These are phyloP conservation scores for Chlorella sorokiniana DNA, from an alignment of 139 green algal species.

Conservation along the genomic window DNA sequence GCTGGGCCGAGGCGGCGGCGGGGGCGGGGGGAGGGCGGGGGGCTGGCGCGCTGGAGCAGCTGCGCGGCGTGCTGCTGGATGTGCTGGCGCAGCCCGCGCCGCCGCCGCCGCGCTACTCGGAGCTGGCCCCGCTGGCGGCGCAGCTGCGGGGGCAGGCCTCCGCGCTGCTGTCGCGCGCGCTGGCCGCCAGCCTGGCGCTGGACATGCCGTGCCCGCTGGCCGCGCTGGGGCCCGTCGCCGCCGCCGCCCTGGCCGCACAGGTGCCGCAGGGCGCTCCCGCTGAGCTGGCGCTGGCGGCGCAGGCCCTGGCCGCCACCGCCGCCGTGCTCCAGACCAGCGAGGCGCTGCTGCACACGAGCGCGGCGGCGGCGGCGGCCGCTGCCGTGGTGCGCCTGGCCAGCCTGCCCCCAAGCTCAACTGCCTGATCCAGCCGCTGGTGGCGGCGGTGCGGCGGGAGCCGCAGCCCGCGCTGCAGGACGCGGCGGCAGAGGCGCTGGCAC, in stretches of 20 bases:
- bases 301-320: slow-evolving; percentile 14
- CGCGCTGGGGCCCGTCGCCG: not conserved
- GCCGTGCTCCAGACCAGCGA: slow-evolving; percentile 44
- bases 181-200: not conserved
- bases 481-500: slow-evolving; percentile 70
- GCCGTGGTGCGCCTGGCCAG: slow-evolving; percentile 56
- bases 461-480: slow-evolving; percentile 63
- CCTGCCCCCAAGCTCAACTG: slow-evolving; percentile 91
- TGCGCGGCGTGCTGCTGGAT: slow-evolving; percentile 25
- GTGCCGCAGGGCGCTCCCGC: slow-evolving; percentile 2
- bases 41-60: slow-evolving; percentile 11
- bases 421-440: slow-evolving; percentile 94
- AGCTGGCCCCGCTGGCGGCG: slow-evolving; percentile 53
- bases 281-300: slow-evolving; percentile 14
- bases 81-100: slow-evolving; percentile 14
- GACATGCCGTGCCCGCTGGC: slow-evolving; percentile 4
- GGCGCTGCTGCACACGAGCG: slow-evolving; percentile 57
- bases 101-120: slow-evolving; percentile 49
- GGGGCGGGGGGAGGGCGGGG: not conserved
- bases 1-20: slow-evolving; percentile 47
- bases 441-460: slow-evolving; percentile 71
- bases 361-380: slow-evolving; percentile 61
- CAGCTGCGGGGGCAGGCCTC: slow-evolving; percentile 70
- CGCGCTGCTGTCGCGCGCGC: slow-evolving; percentile 36
- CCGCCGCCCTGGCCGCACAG: slow-evolving; percentile 27